phyloP scores from a whole-genome alignment of 2,329 filamentous ascomycete genomes.

The Aspergillus sp. region DNA sequence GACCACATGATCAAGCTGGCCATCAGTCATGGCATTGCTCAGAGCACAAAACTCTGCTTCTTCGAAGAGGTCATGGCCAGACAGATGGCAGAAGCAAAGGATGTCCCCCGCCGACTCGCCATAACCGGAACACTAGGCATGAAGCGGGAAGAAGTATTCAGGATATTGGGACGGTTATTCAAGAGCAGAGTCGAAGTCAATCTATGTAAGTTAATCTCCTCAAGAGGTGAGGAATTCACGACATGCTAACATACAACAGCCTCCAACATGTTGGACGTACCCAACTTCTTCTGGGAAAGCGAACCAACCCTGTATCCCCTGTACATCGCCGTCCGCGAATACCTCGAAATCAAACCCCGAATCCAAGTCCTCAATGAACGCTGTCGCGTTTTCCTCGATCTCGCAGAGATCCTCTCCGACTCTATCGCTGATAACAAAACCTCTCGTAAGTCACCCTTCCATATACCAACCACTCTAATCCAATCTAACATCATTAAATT shows the following conservation, averaged over 20 bases:
- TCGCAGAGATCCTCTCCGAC: constrained; percentile 91
- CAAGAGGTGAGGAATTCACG: background rate
- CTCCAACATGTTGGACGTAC: constrained; percentile 91
- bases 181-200: constrained; percentile 96
- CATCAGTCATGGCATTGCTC: constrained; percentile 94
- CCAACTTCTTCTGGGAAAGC: constrained; percentile 97
- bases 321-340: constrained; percentile 91
- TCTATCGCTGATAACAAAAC: constrained; percentile 91
- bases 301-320: constrained; percentile 93
- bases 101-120: constrained; percentile 83
- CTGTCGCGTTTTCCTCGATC: constrained; percentile 91
- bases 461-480: background rate
- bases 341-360: constrained; percentile 92
- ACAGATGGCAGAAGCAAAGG: constrained; percentile 88
- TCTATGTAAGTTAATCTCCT: constrained; percentile 64
- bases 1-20: constrained; percentile 99
- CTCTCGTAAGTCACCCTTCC: constrained; percentile 52
- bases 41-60: constrained; percentile 92
- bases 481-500: background rate
- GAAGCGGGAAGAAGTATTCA: constrained; percentile 86
- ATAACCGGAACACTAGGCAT: constrained; percentile 87
- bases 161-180: constrained; percentile 84
- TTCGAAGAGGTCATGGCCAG: constrained; percentile 95
- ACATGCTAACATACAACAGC: constrained; percentile 47
- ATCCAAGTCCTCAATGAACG: constrained; percentile 97